Conservation (phyloP, 23 red algal species). For the Gracilaria gracilis region DNA sequence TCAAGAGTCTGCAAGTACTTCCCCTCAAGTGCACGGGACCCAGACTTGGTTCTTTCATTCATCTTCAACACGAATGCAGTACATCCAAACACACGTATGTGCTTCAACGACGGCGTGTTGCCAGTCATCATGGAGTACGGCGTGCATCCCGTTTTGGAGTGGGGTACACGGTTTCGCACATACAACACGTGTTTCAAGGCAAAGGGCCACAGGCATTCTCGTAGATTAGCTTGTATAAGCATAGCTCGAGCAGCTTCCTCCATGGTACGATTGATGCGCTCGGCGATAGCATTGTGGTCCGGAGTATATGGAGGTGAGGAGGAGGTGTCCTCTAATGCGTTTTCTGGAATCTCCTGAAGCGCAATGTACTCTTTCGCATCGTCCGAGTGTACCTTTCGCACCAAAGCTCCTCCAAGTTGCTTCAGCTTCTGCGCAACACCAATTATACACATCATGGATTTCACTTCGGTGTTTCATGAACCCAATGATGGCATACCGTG, state of each 20-base stretch:
- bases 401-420: background rate
- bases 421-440: background rate
- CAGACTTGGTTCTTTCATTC: background rate
- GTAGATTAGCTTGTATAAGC: too few species aligned
- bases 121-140: background rate
- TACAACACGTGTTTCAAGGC: too few species aligned
- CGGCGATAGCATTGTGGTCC: background rate
- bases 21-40: background rate
- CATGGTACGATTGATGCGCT: background rate
- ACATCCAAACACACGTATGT: background rate
- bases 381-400: background rate
- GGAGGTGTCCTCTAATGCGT: background rate
- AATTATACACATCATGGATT: background rate
- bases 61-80: background rate
- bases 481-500: background rate
- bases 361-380: background rate
- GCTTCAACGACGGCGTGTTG: background rate
- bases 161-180: background rate
- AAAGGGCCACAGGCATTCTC: too few species aligned
- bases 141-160: background rate
- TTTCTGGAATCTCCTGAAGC: background rate
- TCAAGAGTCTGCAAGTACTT: background rate
- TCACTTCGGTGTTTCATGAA: constrained; percentile 1
- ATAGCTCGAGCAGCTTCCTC: too few species aligned
- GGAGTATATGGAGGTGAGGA: background rate